Evolutionary conservation across 352 stramenopile genomes (phyloP), one percentile per base, ranked within the genome.

Genomic region (Blastocystis sp.): DNA sequence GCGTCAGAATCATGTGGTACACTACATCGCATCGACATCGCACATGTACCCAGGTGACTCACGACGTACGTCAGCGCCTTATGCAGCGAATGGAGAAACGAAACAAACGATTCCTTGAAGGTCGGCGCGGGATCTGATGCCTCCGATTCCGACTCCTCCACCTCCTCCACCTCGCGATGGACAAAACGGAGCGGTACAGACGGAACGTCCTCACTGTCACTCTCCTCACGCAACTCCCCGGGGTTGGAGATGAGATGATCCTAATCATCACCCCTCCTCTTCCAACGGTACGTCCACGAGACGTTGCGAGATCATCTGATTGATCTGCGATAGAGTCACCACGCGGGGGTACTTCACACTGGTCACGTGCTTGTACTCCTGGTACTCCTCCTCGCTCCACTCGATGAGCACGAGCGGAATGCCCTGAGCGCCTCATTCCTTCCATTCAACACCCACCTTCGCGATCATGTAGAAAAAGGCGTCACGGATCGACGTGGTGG

Each of bases 371-470:
- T 4, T 27, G 32, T 81, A 81, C 27, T 64, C 63, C 34, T 18
- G 21, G n/a, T 40, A 38, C 40, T 81, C 69, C 16, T 38, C 69
- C 8, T 21, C 9, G 18, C 16, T 64, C 69, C 69, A 81, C 16
- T 81, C 69, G n/a, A 81, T 61, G 34, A 81, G 27, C 11, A 81
- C 18, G 24, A 81, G 44, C 29, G 69, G 69, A 40, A 81, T 81
- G 53, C 63, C 56, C 69, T 81, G 42, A 11, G n/a, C 18, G 18
- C 42, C 2, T 34, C 1, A 32, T 34, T 29, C 18, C n/a, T n/a
- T n/a, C 11, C 14, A 16, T 29, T 11, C 3, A 51, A 61, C 9
- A 64, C 18, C 14, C 3, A 65, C 69, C 18, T 46, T 54, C 7
- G 27, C 32, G 11, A 81, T 81, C 69, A 81, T 81, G n/a, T 63